Conservation (phyloP, 129 eudicot genomes). For the Smallanthus sonchifolius region DNA sequence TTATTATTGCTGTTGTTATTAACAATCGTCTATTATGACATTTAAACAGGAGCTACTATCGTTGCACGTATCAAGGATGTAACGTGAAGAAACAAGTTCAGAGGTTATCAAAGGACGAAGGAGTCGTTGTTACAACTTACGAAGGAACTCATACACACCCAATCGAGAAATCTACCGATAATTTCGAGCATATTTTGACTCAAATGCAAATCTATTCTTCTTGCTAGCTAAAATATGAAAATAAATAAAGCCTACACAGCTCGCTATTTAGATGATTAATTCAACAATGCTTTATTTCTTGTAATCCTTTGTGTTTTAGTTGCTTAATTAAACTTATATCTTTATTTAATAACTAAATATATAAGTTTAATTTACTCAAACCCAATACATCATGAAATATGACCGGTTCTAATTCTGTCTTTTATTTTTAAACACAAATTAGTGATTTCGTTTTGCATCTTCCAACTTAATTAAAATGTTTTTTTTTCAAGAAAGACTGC, state of each 20-base stretch:
- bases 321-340: background rate
- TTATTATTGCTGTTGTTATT: too few species aligned
- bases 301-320: constrained; percentile 4
- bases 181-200: constrained; percentile 64
- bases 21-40: too few species aligned
- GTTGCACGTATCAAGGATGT: constrained; percentile 73
- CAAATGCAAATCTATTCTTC: constrained; percentile 75
- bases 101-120: constrained; percentile 70
- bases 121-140: constrained; percentile 68
- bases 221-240: constrained; percentile 8
- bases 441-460: background rate
- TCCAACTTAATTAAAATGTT: too few species aligned
- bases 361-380: constrained; percentile 1
- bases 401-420: background rate
- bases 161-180: constrained; percentile 62
- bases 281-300: constrained; percentile 6
- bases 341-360: constrained; percentile 11
- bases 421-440: background rate
- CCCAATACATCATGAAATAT: background rate
- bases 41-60: constrained; percentile 57
- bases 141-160: constrained; percentile 84
- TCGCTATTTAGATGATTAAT: constrained; percentile 21
- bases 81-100: constrained; percentile 81
- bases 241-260: constrained; percentile 8
- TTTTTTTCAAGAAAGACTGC: background rate